A percentile compares a stretch with the other conserved stretches of the same genome.
These are phyloP conservation scores for sweet orange (Citrus sinensis) DNA, from an alignment of 345 rosid genomes.

Conservation along the genomic window DNA sequence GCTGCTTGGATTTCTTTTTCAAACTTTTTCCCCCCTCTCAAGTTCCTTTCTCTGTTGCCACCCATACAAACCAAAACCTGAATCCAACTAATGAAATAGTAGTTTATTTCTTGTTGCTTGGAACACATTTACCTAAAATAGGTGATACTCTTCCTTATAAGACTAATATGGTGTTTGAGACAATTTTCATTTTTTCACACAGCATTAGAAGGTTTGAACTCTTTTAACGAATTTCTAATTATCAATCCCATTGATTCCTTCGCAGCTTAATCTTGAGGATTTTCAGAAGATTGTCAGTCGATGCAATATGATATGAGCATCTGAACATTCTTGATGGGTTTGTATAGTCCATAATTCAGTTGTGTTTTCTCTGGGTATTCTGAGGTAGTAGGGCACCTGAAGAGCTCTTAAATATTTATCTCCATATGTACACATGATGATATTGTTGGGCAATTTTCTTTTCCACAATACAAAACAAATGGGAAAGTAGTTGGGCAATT, in stretches of 20 bases:
- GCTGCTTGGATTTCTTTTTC: not conserved
- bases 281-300: conserved; percentile 53
- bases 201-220: not conserved
- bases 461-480: too few relatives aligned
- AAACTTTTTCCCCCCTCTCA: too few relatives aligned
- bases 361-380: not conserved
- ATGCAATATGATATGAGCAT: conserved; percentile 53
- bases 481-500: not conserved
- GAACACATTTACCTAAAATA: not conserved
- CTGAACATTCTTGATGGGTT: conserved; percentile 16
- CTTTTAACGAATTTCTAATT: not conserved
- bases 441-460: too few relatives aligned
- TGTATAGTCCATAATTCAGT: not conserved
- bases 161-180: too few relatives aligned
- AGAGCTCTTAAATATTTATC: not conserved
- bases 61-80: not conserved
- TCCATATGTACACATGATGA: not conserved
- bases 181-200: too few relatives aligned
- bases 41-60: not conserved
- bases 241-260: conserved; percentile 8
- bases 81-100: not conserved
- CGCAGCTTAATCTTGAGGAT: conserved; percentile 72
- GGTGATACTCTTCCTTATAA: too few relatives aligned
- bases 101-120: not conserved
- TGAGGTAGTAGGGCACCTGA: not conserved